Conservation (phyloP, 1,284 basidiomycete species). For the Polyporus tsugae region DNA sequence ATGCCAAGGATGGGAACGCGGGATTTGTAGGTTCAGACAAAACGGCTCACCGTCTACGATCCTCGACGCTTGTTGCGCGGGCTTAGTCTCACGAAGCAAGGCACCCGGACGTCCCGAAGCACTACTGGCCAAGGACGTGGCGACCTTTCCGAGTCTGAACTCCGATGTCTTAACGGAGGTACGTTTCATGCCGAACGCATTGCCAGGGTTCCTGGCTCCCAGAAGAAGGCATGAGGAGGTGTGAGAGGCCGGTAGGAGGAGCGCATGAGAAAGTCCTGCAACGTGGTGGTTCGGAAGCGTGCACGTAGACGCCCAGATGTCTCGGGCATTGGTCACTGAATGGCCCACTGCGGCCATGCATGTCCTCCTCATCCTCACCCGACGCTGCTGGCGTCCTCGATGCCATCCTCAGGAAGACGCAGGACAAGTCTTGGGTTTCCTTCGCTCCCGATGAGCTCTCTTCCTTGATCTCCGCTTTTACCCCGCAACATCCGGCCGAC, state of each 20-base stretch:
- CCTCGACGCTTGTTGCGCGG: background rate
- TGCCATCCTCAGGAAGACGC: slow-evolving; percentile 46
- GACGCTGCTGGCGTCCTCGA: slow-evolving; percentile 38
- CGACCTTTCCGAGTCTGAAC: background rate
- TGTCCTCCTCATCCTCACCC: slow-evolving; percentile 26
- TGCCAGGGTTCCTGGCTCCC: background rate
- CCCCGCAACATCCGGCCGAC: slow-evolving; percentile 50
- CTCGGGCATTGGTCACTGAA: background rate
- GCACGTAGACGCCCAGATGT: background rate
- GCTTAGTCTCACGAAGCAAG: background rate
- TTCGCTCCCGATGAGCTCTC: slow-evolving; percentile 64
- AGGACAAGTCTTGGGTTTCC: slow-evolving; percentile 42
- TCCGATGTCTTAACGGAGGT: background rate
- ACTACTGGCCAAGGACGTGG: background rate
- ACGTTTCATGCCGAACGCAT: background rate
- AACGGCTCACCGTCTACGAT: background rate
- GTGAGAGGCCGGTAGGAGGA: background rate
- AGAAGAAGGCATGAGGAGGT: background rate
- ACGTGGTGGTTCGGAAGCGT: slow-evolving; percentile 3
- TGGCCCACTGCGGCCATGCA: slow-evolving; percentile 20
- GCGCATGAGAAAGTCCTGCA: background rate
- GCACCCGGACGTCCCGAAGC: too few species aligned
- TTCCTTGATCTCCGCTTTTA: slow-evolving; percentile 62
- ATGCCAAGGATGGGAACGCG: background rate
- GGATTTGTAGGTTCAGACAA: background rate